These are phyloP conservation scores for Aspergillus diversus DNA, from an alignment of 495 filamentous ascomycete species.

Conservation along the genomic window DNA sequence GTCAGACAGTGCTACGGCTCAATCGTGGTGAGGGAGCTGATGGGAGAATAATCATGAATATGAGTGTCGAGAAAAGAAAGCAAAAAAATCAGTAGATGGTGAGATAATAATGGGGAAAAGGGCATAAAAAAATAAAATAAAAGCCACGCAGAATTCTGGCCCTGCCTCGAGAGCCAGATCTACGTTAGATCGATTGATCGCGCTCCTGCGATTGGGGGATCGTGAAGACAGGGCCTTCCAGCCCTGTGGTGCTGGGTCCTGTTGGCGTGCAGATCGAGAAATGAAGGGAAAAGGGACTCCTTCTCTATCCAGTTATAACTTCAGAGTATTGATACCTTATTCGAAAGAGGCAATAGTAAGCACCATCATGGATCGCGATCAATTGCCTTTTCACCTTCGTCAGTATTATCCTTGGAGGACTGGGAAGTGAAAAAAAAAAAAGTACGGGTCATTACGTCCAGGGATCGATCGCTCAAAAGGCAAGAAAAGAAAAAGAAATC, in stretches of 20 bases:
- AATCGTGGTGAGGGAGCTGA: too few relatives aligned
- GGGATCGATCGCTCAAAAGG: too few relatives aligned
- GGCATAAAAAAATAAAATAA: background rate
- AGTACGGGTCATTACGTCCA: too few relatives aligned
- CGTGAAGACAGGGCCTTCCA: slow-evolving; percentile 12
- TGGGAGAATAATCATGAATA: too few relatives aligned
- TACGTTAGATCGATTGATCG: slow-evolving; percentile 14
- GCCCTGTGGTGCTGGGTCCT: slow-evolving; percentile 16
- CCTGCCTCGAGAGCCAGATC: slow-evolving; percentile 11
- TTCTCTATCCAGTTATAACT: slow-evolving; percentile 4
- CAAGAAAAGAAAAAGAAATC: too few relatives aligned
- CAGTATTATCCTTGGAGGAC: too few relatives aligned
- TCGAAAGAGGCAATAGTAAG: too few relatives aligned
- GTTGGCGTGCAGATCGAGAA: slow-evolving; percentile 23
- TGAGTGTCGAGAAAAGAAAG: too few relatives aligned
- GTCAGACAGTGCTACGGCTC: background rate
- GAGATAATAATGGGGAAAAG: background rate
- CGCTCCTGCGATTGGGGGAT: slow-evolving; percentile 11
- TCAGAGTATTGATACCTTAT: background rate
- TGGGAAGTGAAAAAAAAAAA: too few relatives aligned
- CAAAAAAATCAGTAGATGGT: too few relatives aligned
- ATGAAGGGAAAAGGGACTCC: slow-evolving; percentile 8
- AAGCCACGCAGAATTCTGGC: slow-evolving; percentile 13
- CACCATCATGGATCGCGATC: too few relatives aligned
- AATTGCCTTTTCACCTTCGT: too few relatives aligned